phyloP scores from a whole-genome alignment of 352 stramenopile species.

The Globisporangium cystogenes region DNA sequence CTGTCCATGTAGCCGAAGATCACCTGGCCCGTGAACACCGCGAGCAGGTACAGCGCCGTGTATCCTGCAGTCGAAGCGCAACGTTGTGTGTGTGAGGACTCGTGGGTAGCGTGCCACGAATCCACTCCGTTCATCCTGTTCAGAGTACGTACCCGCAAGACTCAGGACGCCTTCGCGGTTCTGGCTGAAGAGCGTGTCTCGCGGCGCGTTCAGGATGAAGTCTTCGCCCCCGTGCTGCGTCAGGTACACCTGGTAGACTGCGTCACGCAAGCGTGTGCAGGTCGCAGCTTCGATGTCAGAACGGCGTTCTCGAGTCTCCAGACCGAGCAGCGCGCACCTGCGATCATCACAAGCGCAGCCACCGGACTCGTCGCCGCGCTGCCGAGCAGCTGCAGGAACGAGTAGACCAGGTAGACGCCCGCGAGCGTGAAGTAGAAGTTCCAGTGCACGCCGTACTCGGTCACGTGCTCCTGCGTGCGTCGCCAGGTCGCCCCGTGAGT shows the following conservation, averaged over 20 bases:
- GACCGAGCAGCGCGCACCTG: conserved; percentile 22
- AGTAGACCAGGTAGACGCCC: conserved; percentile 72
- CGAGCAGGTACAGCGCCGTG: conserved; percentile 83
- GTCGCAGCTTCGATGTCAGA: background rate
- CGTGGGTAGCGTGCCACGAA: background rate
- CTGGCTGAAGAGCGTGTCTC: conserved; percentile 78
- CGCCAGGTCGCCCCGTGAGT: background rate
- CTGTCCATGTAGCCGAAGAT: conserved; percentile 66
- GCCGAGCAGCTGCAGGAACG: conserved; percentile 43
- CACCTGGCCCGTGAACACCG: conserved; percentile 50
- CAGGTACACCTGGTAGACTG: conserved; percentile 82
- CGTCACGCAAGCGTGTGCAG: background rate
- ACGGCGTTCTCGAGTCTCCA: no score
- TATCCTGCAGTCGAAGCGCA: conserved; percentile 66
- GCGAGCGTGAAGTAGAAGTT: conserved; percentile 99
- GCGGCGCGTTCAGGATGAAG: conserved; percentile 69
- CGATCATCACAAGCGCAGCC: conserved; percentile 28
- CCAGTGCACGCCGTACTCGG: conserved; percentile 99
- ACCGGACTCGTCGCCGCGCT: conserved; percentile 37
- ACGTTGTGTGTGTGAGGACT: background rate
- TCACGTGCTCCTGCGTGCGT: conserved; percentile 87
- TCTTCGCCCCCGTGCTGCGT: conserved; percentile 66
- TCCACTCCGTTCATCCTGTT: no score
- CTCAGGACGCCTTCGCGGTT: conserved; percentile 96
- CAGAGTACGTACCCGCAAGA: conserved; percentile 70